Conservation (phyloP, 2,329 filamentous ascomycete species). For the Hymenoscyphus occultus region DNA sequence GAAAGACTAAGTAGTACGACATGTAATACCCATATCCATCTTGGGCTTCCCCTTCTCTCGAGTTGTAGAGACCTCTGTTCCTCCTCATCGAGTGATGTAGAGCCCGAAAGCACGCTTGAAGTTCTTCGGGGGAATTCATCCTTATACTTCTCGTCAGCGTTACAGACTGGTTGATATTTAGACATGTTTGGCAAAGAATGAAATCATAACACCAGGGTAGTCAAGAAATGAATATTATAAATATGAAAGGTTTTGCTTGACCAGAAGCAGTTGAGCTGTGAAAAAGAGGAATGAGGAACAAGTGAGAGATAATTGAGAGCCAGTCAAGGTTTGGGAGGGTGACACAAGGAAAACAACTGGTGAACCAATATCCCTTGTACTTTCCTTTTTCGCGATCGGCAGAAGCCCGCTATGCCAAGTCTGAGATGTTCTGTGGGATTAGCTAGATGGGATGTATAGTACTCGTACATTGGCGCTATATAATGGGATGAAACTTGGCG, state of each 20-base stretch:
- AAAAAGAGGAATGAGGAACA: constrained; percentile 12
- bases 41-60: constrained; percentile 11
- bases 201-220: constrained; percentile 28
- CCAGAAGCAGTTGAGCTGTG: constrained; percentile 29
- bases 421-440: neutral
- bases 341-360: constrained; percentile 4
- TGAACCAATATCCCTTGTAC: neutral
- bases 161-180: constrained; percentile 30
- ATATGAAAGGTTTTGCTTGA: constrained; percentile 28
- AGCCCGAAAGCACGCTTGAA: constrained; percentile 27
- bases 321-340: neutral
- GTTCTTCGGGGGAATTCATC: constrained; percentile 20
- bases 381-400: neutral
- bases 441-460: neutral
- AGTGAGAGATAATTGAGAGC: constrained; percentile 8
- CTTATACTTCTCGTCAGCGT: constrained; percentile 29
- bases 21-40: constrained; percentile 34
- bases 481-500: neutral
- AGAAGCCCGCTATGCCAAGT: neutral
- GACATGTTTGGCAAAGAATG: constrained; percentile 24
- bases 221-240: constrained; percentile 18
- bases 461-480: neutral
- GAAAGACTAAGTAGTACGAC: constrained; percentile 29
- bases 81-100: constrained; percentile 30
- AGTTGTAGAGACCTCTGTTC: constrained; percentile 14